These are phyloP conservation scores for Anthoceros angustus DNA, from an alignment of 225 moss, liverwort and hornwort genomes.

Conservation along the genomic window DNA sequence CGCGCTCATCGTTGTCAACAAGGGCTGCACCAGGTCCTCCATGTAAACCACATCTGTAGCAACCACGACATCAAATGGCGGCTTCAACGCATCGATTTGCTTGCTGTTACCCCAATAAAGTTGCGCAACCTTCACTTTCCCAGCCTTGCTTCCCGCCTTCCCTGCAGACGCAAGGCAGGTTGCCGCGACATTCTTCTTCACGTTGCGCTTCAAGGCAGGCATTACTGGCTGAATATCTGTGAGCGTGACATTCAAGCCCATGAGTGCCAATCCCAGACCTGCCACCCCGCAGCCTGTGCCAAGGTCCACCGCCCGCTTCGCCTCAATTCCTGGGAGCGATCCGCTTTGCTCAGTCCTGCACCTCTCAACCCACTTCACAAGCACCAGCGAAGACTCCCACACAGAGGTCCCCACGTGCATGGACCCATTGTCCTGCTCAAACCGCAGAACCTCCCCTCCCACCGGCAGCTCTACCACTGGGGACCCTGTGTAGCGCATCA, in stretches of 20 bases:
- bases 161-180: constrained; percentile 33
- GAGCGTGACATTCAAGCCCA: constrained; percentile 52
- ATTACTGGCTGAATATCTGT: constrained; percentile 67
- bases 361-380: constrained; percentile 62
- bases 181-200: constrained; percentile 47
- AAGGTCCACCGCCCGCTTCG: constrained; percentile 48
- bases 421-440: constrained; percentile 79
- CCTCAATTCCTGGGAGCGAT: constrained; percentile 11
- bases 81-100: constrained; percentile 62
- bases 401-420: constrained; percentile 76
- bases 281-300: constrained; percentile 73
- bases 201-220: constrained; percentile 71
- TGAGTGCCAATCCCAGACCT: constrained; percentile 49
- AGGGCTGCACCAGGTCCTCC: constrained; percentile 60
- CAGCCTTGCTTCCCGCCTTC: constrained; percentile 25
- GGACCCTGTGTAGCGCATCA: constrained; percentile 55
- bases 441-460: constrained; percentile 48
- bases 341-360: constrained; percentile 16
- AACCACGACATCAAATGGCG: constrained; percentile 56
- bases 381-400: constrained; percentile 55
- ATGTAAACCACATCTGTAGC: constrained; percentile 83
- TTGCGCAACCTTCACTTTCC: constrained; percentile 55
- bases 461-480: constrained; percentile 63
- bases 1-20: constrained; percentile 45
- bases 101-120: constrained; percentile 57